Conservation (phyloP, 2,329 filamentous ascomycete species). For the Saccharata proteae region DNA sequence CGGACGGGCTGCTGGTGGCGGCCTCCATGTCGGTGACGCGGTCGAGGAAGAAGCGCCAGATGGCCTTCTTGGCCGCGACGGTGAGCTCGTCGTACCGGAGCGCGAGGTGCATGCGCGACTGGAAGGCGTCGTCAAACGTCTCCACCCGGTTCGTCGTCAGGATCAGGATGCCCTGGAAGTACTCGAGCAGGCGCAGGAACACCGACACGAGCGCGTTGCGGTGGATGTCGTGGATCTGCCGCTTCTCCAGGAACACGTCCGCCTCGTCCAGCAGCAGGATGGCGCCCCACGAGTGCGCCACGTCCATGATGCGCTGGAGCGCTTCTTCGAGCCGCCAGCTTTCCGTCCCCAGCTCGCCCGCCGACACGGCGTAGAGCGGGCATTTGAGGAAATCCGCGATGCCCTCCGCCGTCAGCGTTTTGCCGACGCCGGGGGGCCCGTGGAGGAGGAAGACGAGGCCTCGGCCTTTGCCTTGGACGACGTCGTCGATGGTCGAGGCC, state of each 20-base stretch:
- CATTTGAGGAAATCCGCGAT: conserved; percentile 74
- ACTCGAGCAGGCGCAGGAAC: conserved; percentile 76
- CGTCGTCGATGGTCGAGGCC: conserved; percentile 66
- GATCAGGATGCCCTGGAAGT: conserved; percentile 85
- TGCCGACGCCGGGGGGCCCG: conserved; percentile 76
- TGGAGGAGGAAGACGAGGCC: conserved; percentile 74
- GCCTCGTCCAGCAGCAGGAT: conserved; percentile 75
- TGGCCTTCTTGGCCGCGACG: conserved; percentile 57
- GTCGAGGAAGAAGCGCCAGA: conserved; percentile 77
- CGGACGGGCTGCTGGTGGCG: conserved; percentile 12
- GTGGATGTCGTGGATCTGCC: conserved; percentile 71
- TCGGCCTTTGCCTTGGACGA: conserved; percentile 66
- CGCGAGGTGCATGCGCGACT: conserved; percentile 76
- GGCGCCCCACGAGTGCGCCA: conserved; percentile 76
- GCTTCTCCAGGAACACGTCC: conserved; percentile 53
- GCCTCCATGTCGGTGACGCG: conserved; percentile 56
- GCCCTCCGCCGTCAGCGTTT: conserved; percentile 77
- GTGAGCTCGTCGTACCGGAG: conserved; percentile 68
- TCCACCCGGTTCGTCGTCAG: conserved; percentile 79
- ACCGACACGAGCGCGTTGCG: conserved; percentile 78
- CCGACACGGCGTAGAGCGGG: conserved; percentile 72
- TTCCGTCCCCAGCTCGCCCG: conserved; percentile 71
- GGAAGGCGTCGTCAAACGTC: conserved; percentile 85
- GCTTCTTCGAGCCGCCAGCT: conserved; percentile 61
- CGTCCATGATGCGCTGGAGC: conserved; percentile 72